Base-by-base conservation (phyloP, 2,329 filamentous ascomycete genomes). In the Knufia petricola region DNA sequence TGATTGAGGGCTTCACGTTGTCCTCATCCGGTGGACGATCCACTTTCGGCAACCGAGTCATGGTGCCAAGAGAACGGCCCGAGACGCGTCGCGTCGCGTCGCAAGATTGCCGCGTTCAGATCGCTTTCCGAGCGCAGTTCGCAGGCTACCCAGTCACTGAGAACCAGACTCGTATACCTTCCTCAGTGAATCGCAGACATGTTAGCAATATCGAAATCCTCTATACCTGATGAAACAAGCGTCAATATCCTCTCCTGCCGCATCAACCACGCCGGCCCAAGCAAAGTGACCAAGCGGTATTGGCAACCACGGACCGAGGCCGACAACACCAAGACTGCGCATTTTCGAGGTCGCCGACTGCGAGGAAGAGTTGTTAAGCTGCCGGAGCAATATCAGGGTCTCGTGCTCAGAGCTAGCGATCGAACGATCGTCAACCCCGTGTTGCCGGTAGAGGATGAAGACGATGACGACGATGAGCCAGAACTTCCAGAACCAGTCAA, bases 271-370 rank as follows among this genome's bases (percentile, higher is more conserved):
- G 79, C 85, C 58, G 89, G 89, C 1, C 73, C 80, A 1, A 71
- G 90, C 47, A 76, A 81, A 44, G 71, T 79, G 1, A 69, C 76
- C 3, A 65, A 76, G 19, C 71, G 79, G 37, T 87, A 86, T 62
- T 95, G 88, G 87, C 73, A 69, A 4, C 84, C 86, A 24, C 62
- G 65, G 21, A 65, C 70, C 54, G 56, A 64, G 63, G 17, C 21
- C 1, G 78, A 77, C 59, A 69, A 68, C 8, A 70, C 66, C 1
- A 70, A 69, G 32, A 76, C 73, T 1, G 73, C 81, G 21, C 84
- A 89, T 61, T 84, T 94, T 55, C 82, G 89, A 53, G 89, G 89
- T 28, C 79, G 87, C 42, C 89, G 85, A 61, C 73, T 95, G 1
- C 74, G 79, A 39, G 87, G 85, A 36, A 82, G 78, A 52, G 61